Evolutionary conservation across 805 yeast species (phyloP), one percentile per base, ranked within the genome.

Genomic region (Suhomyces sp.): DNA sequence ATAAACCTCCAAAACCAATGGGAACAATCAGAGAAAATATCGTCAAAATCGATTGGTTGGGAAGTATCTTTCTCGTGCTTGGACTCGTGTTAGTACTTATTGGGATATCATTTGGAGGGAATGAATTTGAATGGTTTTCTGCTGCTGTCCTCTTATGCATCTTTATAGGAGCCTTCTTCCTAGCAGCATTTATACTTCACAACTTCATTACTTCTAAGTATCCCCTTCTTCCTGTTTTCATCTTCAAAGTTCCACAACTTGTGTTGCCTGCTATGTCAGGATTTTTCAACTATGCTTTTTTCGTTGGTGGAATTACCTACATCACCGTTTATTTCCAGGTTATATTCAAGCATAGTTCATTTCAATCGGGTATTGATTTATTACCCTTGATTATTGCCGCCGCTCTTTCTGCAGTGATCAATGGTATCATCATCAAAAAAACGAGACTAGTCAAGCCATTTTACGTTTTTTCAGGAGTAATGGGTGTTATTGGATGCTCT

Each of bases 61-160:
- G 56, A n/a, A 50, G 47, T 10, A 14, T 41, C 4, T 40, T 51
- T 13, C 28, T 53, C 2, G 27, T 47, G 4, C 32, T 38, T 1
- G 56, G 53, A 4, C 29, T 50, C 20, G 48, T 50, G 12, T 29
- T 51, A 21, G 30, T 47, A 8, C 33, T 53, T 29, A 28, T 51
- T 18, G 58, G 47, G 5, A 32, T 48, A n/a, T 44, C 55, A 0
- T 42, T 47, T 29, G 55, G 56, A 9, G 54, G 51, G 5, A 40
- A 37, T 29, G 44, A 48, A 28, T 51, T 37, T 33, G 19, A 48
- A 7, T 52, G 56, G 57, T 9, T 31, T 8, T 50, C 54, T 2
- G 47, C 50, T 3, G 46, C 50, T 4, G 40, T 52, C 19, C 37
- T 51, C 18, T 22, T 33, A 6, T 41, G 45, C 20, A 44, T 49